Conservation (phyloP, 495 filamentous ascomycete species). For the Penicillium paradoxum region DNA sequence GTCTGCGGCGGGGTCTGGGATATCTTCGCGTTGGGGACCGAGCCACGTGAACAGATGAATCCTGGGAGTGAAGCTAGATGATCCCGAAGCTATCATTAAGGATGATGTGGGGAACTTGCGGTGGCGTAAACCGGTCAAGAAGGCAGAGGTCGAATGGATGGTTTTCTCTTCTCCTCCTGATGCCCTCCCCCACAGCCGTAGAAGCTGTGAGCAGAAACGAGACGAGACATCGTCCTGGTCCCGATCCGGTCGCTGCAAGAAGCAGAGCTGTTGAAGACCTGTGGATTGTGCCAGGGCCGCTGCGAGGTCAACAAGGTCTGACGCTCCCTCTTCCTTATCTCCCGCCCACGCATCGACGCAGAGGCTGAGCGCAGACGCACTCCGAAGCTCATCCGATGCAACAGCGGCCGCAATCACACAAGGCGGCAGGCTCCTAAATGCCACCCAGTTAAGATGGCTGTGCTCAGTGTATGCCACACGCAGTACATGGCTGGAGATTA, state of each 20-base stretch:
- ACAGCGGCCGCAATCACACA: constrained; percentile 10
- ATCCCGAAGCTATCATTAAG: background rate
- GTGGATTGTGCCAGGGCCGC: constrained; percentile 10
- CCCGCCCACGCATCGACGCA: constrained; percentile 6
- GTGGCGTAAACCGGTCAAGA: constrained; percentile 7
- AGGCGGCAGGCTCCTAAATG: constrained; percentile 10
- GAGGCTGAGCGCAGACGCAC: constrained; percentile 17
- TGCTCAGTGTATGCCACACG: constrained; percentile 12
- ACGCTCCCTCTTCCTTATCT: background rate
- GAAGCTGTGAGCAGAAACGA: constrained; percentile 4
- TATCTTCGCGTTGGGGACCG: constrained; percentile 9
- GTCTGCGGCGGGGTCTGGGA: background rate
- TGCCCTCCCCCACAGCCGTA: background rate
- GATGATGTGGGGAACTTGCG: background rate
- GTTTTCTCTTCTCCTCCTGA: constrained; percentile 14
- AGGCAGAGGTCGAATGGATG: constrained; percentile 13
- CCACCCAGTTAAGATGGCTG: constrained; percentile 15
- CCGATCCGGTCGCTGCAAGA: constrained; percentile 12
- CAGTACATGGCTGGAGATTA: constrained; percentile 11
- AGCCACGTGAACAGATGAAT: constrained; percentile 14
- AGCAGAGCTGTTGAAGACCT: constrained; percentile 14
- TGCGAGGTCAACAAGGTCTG: constrained; percentile 5
- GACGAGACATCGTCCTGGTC: constrained; percentile 10
- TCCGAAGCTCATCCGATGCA: constrained; percentile 10
- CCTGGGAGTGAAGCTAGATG: background rate